Evolutionary conservation across 75 land plant genomes (phyloP), one percentile per base, ranked within the genome.

Genomic region (Selaginella tamariscina): DNA sequence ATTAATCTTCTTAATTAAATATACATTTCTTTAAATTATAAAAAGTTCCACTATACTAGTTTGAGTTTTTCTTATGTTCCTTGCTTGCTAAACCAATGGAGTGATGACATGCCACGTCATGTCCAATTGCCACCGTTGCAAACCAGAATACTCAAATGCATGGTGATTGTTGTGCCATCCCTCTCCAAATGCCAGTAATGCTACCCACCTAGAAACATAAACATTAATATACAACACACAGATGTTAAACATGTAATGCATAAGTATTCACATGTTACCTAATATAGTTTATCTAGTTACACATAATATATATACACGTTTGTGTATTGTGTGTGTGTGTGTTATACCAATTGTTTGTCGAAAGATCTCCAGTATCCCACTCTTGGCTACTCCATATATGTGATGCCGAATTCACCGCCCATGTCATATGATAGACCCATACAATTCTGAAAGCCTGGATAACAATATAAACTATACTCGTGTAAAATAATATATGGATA

Each of bases 81-180:
- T 59, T 59, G 8, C 9, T 59, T 5, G 62, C 62, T 2, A 59
- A 21, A n/a, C 62, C 62, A 8, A 59, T 5, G 18, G 62, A 8
- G n/a, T 59, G 62, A 59, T n/a, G n/a, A 59, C 26, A 59, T 59
- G 21, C 62, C 62, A 59, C 26, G 62, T 59, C 26, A 26, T 21
- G 21, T 59, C 62, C 8, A 59, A 26, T 27, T 59, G 62, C 62
- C 62, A 59, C 62, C 62, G 21, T 27, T 59, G n/a, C 23, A 59
- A 59, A 59, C 62, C 62, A 59, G 62, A 59, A 26, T 59, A 59
- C 21, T 59, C 62, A n/a, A 59, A 23, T n/a, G 62, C 62, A n/a
- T 59, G 62, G 26, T 59, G 62, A 26, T 59, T 59, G 62, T 59
- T 59, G n/a, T 59, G 62, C 62, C 62, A 59, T n/a, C 62, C 62